These are phyloP conservation scores for Metschnikowia lunata DNA, from an alignment of 805 yeast species.

Conservation along the genomic window DNA sequence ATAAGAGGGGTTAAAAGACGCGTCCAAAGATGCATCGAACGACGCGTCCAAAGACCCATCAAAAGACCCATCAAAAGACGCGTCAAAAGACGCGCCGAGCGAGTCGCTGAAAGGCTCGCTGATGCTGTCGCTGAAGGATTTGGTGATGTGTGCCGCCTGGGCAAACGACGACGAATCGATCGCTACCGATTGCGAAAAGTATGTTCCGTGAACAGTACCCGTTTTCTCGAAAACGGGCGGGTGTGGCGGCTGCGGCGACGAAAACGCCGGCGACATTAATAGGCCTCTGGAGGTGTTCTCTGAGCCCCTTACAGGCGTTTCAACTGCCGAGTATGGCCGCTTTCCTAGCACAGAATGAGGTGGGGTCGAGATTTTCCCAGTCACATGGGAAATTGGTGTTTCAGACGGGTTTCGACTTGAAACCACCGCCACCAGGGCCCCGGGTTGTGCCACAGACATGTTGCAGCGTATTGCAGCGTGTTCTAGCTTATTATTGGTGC, in stretches of 20 bases:
- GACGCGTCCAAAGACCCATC: background rate
- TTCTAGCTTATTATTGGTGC: no score
- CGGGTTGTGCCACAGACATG: background rate
- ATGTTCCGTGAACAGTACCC: conserved; percentile 1
- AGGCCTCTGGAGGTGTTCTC: conserved; percentile 11
- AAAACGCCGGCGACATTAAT: conserved; percentile 43
- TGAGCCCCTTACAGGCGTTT: conserved; percentile 18
- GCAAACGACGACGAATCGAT: conserved; percentile 9
- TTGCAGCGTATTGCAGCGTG: no score
- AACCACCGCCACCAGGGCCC: conserved; percentile 1
- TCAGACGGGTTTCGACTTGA: conserved; percentile 11
- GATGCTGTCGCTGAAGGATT: conserved; percentile 3
- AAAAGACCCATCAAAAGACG: background rate
- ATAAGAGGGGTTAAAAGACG: conserved; percentile 1
- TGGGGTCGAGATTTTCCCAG: conserved; percentile 34
- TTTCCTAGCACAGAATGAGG: conserved; percentile 27
- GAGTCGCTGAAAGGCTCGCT: conserved; percentile 7
- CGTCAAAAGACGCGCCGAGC: background rate
- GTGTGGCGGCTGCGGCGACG: conserved; percentile 43
- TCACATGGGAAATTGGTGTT: conserved; percentile 22
- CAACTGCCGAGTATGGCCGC: conserved; percentile 14
- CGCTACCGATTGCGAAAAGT: conserved; percentile 15
- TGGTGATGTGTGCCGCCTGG: conserved; percentile 3
- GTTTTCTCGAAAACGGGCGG: conserved; percentile 9
- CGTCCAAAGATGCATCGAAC: conserved; percentile 5